A percentile compares a stretch with the other conserved stretches of the same genome.
phyloP scores from a whole-genome alignment of 2,329 filamentous ascomycete species.

The Claviceps humidiphila region DNA sequence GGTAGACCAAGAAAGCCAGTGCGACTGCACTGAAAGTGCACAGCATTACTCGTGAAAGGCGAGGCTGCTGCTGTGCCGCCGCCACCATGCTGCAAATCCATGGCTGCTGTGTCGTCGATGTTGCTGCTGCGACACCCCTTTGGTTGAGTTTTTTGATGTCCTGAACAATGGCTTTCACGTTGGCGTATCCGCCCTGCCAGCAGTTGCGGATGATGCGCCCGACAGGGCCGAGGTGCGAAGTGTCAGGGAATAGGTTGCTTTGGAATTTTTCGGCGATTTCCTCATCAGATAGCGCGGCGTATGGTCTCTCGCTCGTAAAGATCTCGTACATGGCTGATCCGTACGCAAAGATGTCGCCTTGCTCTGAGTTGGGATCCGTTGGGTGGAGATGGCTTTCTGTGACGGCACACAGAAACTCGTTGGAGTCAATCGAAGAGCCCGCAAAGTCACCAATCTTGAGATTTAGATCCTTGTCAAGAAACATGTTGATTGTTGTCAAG shows the following conservation, averaged over 20 bases:
- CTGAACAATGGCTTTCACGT: neutral
- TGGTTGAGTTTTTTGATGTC: neutral
- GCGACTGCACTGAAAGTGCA: neutral
- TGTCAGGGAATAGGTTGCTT: slow-evolving; percentile 1
- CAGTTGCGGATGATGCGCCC: slow-evolving; percentile 3
- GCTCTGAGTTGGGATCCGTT: neutral
- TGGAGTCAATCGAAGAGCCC: slow-evolving; percentile 4
- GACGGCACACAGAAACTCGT: slow-evolving; percentile 1
- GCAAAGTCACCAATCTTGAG: slow-evolving; percentile 6
- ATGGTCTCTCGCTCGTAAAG: slow-evolving; percentile 2
- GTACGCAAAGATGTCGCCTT: slow-evolving; percentile 4
- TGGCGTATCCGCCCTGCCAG: slow-evolving; percentile 1
- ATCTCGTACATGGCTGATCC: slow-evolving; percentile 3
- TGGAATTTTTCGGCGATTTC: neutral
- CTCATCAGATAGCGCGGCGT: neutral
- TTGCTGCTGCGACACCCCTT: no score
- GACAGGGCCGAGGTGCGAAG: neutral
- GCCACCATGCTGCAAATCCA: no score
- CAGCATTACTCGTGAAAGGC: neutral
- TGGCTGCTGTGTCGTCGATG: no score
- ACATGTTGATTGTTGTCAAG: slow-evolving; percentile 3
- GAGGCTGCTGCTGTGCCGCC: neutral
- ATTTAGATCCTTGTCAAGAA: slow-evolving; percentile 3
- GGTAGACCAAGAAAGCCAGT: neutral
- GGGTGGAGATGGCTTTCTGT: slow-evolving; percentile 3